Evolutionary conservation across 2,329 filamentous ascomycete genomes (phyloP).

Genomic region (Stachybotrys echinatus): DNA sequence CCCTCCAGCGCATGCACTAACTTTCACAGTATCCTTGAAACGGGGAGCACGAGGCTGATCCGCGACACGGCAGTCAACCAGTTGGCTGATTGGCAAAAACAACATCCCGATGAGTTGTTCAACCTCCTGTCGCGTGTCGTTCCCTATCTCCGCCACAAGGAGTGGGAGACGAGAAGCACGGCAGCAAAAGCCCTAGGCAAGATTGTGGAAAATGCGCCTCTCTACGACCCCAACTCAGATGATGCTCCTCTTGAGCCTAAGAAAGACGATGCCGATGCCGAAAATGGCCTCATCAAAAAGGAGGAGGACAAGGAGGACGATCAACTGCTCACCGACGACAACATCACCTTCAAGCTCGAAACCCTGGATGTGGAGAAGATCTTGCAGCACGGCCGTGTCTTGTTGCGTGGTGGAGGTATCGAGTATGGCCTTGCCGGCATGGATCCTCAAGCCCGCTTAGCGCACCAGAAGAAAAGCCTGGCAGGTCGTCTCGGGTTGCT

Average conservation of each 20-base stretch:
- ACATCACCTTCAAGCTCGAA: conserved; percentile 66
- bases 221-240: conserved; percentile 81
- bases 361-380: conserved; percentile 74
- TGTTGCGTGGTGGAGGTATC: conserved; percentile 80
- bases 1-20: not conserved
- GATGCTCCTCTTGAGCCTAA: conserved; percentile 41
- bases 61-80: conserved; percentile 96
- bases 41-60: conserved; percentile 91
- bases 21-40: conserved; percentile 75
- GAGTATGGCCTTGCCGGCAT: conserved; percentile 80
- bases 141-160: conserved; percentile 91
- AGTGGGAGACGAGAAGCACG: conserved; percentile 93
- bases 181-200: conserved; percentile 91
- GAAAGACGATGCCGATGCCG: conserved; percentile 25
- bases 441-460: conserved; percentile 74
- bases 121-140: conserved; percentile 90
- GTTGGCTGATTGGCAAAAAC: conserved; percentile 95
- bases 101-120: conserved; percentile 95
- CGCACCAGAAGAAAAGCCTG: conserved; percentile 86
- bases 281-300: conserved; percentile 48
- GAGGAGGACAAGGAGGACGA: conserved; percentile 48
- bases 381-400: conserved; percentile 74
- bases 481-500: conserved; percentile 75
- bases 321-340: conserved; percentile 31
- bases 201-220: conserved; percentile 82